Conservation (phyloP, 495 filamentous ascomycete species). For the Entonaema liquescens region DNA sequence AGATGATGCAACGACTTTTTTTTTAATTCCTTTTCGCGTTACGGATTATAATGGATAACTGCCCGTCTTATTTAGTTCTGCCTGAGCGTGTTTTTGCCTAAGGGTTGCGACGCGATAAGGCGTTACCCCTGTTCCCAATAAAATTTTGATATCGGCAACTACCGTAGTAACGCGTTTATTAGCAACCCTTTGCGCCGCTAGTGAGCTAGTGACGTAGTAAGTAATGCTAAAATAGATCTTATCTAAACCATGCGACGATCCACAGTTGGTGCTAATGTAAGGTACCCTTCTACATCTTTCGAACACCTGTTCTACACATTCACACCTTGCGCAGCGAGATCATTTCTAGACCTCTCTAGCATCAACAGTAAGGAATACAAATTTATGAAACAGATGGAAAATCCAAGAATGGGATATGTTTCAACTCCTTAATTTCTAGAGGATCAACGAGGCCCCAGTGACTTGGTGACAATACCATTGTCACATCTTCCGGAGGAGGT, state of each 20-base stretch:
- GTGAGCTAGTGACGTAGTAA: constrained; percentile 12
- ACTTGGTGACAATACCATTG: constrained; percentile 1
- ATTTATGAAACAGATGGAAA: background rate
- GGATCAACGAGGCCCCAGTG: background rate
- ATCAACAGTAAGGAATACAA: background rate
- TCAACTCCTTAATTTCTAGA: constrained; percentile 12
- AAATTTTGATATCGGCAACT: background rate
- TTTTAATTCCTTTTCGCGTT: background rate
- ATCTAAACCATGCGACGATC: background rate
- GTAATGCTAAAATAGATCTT: constrained; percentile 7
- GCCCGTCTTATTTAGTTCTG: background rate
- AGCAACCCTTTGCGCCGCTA: background rate
- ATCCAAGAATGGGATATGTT: background rate
- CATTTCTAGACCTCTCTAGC: background rate
- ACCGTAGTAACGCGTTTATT: constrained; percentile 14
- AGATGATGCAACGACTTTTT: constrained; percentile 13
- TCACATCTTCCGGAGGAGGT: constrained; percentile 3
- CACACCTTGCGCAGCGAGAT: background rate
- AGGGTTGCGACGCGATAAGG: constrained; percentile 26
- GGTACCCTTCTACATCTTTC: constrained; percentile 17
- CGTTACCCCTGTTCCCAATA: background rate
- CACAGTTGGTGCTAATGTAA: constrained; percentile 23
- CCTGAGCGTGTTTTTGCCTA: constrained; percentile 9
- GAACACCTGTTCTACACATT: constrained; percentile 1
- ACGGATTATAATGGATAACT: constrained; percentile 19